Conservation (phyloP, 1,139 yeast genomes). For the Debaryomyces nepalensis region DNA sequence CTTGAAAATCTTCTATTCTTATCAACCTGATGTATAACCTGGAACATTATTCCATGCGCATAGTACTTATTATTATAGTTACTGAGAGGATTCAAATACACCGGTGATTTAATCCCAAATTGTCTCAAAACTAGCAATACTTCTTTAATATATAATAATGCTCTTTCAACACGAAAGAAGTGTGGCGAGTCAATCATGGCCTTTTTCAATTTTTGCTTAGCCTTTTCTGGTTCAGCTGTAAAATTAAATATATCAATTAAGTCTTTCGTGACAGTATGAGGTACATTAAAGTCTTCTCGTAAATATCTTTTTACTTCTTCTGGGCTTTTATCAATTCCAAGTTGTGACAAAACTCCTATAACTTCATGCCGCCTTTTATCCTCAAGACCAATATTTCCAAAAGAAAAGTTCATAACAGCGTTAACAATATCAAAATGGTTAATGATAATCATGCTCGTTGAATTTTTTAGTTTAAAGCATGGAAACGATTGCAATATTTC, state of each 20-base stretch:
- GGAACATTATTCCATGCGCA: slow-evolving; percentile 83
- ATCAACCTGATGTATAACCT: slow-evolving; percentile 67
- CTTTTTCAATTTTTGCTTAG: slow-evolving; percentile 63
- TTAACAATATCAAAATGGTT: slow-evolving; percentile 84
- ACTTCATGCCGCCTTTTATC: slow-evolving; percentile 69
- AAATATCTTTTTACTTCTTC: slow-evolving; percentile 69
- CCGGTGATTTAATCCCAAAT: slow-evolving; percentile 50
- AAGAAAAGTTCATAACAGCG: slow-evolving; percentile 63
- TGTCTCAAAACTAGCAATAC: slow-evolving; percentile 58
- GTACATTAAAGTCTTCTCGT: slow-evolving; percentile 71
- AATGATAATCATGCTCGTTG: slow-evolving; percentile 60
- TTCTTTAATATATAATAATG: slow-evolving; percentile 60
- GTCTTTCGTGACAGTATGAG: slow-evolving; percentile 82
- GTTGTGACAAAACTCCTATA: slow-evolving; percentile 70
- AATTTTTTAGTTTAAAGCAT: slow-evolving; percentile 53
- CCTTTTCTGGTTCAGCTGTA: slow-evolving; percentile 65
- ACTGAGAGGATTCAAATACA: slow-evolving; percentile 69
- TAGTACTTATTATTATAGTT: slow-evolving; percentile 83
- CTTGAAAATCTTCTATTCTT: slow-evolving; percentile 47
- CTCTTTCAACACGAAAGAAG: slow-evolving; percentile 61
- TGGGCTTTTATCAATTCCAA: slow-evolving; percentile 70
- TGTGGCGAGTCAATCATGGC: slow-evolving; percentile 78
- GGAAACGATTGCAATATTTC: slow-evolving; percentile 71
- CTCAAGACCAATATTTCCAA: slow-evolving; percentile 71
- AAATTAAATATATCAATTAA: slow-evolving; percentile 77